Evolutionary conservation across 768 basidiomycete genomes (phyloP), one percentile per base, ranked within the genome.

Genomic region (Phlebiopsis gigantea): DNA sequence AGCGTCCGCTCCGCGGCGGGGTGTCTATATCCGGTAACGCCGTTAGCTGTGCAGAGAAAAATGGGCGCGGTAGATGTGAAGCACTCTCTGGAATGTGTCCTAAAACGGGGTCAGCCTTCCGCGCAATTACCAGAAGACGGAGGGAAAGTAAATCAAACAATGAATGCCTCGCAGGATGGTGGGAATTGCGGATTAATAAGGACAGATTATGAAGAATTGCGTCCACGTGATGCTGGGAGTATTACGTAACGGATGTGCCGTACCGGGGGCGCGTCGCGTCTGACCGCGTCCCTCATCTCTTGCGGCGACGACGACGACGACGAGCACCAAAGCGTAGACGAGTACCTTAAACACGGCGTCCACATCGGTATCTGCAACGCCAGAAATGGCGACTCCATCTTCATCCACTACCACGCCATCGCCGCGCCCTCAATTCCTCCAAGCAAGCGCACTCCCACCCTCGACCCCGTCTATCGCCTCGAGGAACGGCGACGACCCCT

Each of bases 401-500:
- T 90, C 88, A 64, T 88, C 88, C 60, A 79, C 87, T 65, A 91
- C 90, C 68, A 90, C 89, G 57, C 84, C 86, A 65, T 92, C 90
- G 49, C 90, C 90, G 24, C 84, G 85, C 61, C 76, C 84, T 69
- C 71, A 79, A 68, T 87, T 80, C 75, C 74, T 82, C 57, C 77
- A 78, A 57, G 78, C 72, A 24, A 58, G 57, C 54, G 63, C 75
- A 62, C 71, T 75, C 64, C 71, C 74, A 62, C 58, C 75, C 47
- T 51, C 71, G 39, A 58, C 68, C 57, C 62, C 74, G 46, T 55
- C 69, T 42, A 51, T 51, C 50, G 50, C 50, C 17, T 55, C 69
- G 34, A 69, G 70, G 14, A 78, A 80, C 65, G 65, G 73, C 30
- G 69, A 72, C 53, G 61, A 69, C 22, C 55, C 68, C 10, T 85